Conservation (phyloP, 257 asterid species). For the Nicotiana obtusifolia region DNA sequence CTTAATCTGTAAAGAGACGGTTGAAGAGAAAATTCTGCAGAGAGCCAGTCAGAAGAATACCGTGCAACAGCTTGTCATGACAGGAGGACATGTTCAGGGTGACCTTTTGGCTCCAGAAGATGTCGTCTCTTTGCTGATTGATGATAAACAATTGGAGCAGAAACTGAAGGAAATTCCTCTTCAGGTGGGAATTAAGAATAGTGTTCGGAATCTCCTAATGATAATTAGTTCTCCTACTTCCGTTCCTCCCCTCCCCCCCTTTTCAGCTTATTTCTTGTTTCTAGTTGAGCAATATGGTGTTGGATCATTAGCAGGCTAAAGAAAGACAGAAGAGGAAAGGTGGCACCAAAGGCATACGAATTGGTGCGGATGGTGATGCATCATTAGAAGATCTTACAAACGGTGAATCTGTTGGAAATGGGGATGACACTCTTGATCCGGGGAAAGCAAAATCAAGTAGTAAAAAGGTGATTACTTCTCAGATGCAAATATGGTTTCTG, state of each 20-base stretch:
- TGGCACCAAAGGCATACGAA: conserved; percentile 67
- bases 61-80: conserved; percentile 98
- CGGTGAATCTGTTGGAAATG: conserved; percentile 43
- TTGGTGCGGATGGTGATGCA: conserved; percentile 91
- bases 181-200: conserved; percentile 45
- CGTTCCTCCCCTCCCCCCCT: neutral
- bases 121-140: conserved; percentile 81
- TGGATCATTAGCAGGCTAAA: conserved; percentile 52
- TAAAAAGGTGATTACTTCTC: conserved; percentile 56
- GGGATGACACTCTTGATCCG: conserved; percentile 42
- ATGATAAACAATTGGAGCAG: conserved; percentile 90
- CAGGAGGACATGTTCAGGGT: conserved; percentile 98
- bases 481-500: neutral
- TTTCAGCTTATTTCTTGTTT: neutral
- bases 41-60: conserved; percentile 96
- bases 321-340: conserved; percentile 87
- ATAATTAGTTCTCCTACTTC: neutral
- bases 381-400: conserved; percentile 67
- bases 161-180: conserved; percentile 85
- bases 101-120: conserved; percentile 97
- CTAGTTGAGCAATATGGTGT: neutral
- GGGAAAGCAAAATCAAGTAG: conserved; percentile 54
- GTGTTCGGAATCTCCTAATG: neutral
- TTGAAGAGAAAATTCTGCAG: conserved; percentile 89
- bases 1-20: conserved; percentile 84